phyloP scores from a whole-genome alignment of 176 grass and related monocot species.

The Juncus inflexus region DNA sequence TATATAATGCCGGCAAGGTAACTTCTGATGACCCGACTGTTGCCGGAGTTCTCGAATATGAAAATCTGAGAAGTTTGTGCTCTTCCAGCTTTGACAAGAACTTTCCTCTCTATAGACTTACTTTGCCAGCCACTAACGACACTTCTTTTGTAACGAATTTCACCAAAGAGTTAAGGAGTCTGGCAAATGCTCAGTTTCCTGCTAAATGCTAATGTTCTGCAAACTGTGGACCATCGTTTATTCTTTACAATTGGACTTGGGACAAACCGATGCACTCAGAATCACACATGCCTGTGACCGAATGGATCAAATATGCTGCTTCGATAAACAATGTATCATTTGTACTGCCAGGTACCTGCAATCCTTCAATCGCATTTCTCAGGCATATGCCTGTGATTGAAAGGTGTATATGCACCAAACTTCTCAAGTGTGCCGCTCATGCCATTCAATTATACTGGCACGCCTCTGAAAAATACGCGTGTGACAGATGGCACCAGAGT shows the following conservation, averaged over 20 bases:
- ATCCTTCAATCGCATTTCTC: constrained; percentile 68
- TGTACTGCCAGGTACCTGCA: constrained; percentile 42
- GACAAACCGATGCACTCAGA: constrained; percentile 49
- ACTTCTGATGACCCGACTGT: constrained; percentile 86
- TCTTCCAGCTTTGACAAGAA: constrained; percentile 19
- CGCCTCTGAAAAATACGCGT: constrained; percentile 49
- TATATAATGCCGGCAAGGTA: constrained; percentile 42
- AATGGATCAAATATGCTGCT: constrained; percentile 57
- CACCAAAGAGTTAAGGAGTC: constrained; percentile 55
- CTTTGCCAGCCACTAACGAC: constrained; percentile 55
- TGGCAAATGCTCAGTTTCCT: constrained; percentile 52
- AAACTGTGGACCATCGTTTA: constrained; percentile 33
- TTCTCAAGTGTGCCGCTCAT: constrained; percentile 40
- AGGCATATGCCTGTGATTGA: constrained; percentile 40
- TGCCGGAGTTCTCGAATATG: constrained; percentile 58
- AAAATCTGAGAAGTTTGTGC: neutral
- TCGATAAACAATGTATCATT: constrained; percentile 73
- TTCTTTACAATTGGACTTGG: constrained; percentile 69
- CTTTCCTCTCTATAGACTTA: constrained; percentile 31
- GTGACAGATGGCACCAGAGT: constrained; percentile 53
- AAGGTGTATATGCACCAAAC: constrained; percentile 41
- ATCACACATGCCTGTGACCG: constrained; percentile 64
- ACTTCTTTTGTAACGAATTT: constrained; percentile 53
- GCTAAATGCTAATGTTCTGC: constrained; percentile 46
- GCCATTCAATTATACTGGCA: constrained; percentile 69